phyloP scores from a whole-genome alignment of 2,329 filamentous ascomycete species.

The Neonectria hederae region DNA sequence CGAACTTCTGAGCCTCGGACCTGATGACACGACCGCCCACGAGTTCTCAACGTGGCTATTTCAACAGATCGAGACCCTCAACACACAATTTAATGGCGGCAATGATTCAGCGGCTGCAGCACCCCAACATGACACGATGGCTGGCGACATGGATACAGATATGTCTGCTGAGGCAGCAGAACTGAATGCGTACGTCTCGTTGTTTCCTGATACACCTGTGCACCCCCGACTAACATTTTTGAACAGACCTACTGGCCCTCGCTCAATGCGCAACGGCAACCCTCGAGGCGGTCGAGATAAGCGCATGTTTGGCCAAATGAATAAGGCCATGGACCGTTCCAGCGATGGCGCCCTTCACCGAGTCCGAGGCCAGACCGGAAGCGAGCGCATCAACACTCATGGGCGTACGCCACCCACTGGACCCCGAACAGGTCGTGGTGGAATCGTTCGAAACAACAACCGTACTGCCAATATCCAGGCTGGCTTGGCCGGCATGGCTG shows the following conservation, averaged over 20 bases:
- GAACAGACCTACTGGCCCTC: slow-evolving; percentile 87
- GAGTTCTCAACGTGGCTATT: slow-evolving; percentile 96
- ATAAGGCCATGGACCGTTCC: slow-evolving; percentile 82
- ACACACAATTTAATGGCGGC: slow-evolving; percentile 68
- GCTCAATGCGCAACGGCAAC: slow-evolving; percentile 80
- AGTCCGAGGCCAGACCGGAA: slow-evolving; percentile 75
- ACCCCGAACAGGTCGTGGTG: slow-evolving; percentile 63
- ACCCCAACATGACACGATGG: slow-evolving; percentile 47
- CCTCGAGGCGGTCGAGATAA: slow-evolving; percentile 73
- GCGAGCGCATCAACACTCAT: slow-evolving; percentile 84
- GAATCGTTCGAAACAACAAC: slow-evolving; percentile 61
- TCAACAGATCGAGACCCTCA: slow-evolving; percentile 77
- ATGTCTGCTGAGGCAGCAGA: slow-evolving; percentile 70
- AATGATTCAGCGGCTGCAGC: slow-evolving; percentile 44
- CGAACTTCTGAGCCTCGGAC: slow-evolving; percentile 83
- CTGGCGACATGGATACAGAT: slow-evolving; percentile 70
- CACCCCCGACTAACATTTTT: slow-evolving; percentile 51
- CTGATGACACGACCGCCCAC: slow-evolving; percentile 82
- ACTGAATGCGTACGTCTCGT: slow-evolving; percentile 66
- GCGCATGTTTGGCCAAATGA: slow-evolving; percentile 85
- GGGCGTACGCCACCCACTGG: slow-evolving; percentile 76
- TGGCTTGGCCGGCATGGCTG: slow-evolving; percentile 58
- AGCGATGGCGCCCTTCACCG: slow-evolving; percentile 82
- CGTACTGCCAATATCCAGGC: slow-evolving; percentile 60
- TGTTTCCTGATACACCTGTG: neutral